Percentiles rank a stretch among this genome's conserved stretches.
These are phyloP conservation scores for Pseudonitzschia delicatissima DNA, from an alignment of 108 stramenopile species.

Conservation along the genomic window DNA sequence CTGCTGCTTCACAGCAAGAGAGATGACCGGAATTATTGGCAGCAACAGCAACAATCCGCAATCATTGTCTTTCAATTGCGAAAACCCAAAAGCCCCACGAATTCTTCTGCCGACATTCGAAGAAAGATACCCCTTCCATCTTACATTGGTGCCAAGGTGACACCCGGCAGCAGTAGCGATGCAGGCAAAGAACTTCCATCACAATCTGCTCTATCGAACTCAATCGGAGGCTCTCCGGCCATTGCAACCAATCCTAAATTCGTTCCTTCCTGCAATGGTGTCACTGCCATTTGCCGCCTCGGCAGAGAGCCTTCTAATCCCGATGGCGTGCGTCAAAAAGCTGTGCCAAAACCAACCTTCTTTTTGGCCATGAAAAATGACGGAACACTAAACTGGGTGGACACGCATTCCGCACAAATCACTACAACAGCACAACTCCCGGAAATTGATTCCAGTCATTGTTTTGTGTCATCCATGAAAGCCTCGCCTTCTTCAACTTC, in stretches of 20 bases:
- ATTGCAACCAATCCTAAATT: conserved; percentile 29
- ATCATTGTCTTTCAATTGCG: conserved; percentile 32
- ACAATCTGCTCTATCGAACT: not conserved
- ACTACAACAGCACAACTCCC: conserved; percentile 15
- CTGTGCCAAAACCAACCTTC: conserved; percentile 1
- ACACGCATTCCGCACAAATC: conserved; percentile 17
- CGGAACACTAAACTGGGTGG: conserved; percentile 29
- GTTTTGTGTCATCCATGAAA: not conserved
- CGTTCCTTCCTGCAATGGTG: conserved; percentile 16
- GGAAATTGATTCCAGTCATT: not conserved
- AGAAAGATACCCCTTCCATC: conserved; percentile 18
- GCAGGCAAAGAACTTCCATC: not conserved
- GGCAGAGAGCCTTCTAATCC: too few relatives aligned
- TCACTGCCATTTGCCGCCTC: conserved; percentile 17
- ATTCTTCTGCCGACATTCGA: not conserved
- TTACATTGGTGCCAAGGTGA: conserved; percentile 8
- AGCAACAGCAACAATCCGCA: conserved; percentile 1
- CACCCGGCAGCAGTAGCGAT: not conserved
- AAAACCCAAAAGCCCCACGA: conserved; percentile 9
- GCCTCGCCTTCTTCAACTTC: conserved; percentile 4
- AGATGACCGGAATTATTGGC: not conserved
- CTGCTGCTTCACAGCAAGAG: conserved; percentile 28
- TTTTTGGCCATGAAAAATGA: conserved; percentile 30
- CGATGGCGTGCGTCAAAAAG: too few relatives aligned
- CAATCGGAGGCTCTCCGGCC: conserved; percentile 16